Conservation (phyloP, 108 stramenopile species). For the Nitzschia sp. region DNA sequence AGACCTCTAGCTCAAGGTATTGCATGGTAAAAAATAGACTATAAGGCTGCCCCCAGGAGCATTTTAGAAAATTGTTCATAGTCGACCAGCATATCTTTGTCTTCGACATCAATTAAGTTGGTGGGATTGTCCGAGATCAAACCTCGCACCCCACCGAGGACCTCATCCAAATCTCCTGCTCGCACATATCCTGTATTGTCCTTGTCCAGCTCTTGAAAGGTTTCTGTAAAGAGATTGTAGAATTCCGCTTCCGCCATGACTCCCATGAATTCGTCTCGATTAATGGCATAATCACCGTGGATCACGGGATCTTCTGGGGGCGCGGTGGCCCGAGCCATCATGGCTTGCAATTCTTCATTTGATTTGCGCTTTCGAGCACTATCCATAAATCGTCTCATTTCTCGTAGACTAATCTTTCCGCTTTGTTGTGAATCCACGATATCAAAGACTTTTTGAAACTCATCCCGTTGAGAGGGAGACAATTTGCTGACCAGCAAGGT, state of each 20-base stretch:
- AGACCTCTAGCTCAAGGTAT: no score
- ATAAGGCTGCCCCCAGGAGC: conserved; percentile 55
- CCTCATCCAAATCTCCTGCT: conserved; percentile 62
- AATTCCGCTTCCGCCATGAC: conserved; percentile 83
- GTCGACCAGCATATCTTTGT: conserved; percentile 71
- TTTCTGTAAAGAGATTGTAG: conserved; percentile 70
- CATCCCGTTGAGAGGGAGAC: conserved; percentile 48
- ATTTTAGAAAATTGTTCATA: conserved; percentile 74
- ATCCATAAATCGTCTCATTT: conserved; percentile 57
- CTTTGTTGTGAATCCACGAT: conserved; percentile 50
- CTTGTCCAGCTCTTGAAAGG: conserved; percentile 60
- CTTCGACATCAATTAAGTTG: conserved; percentile 67
- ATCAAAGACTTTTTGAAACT: conserved; percentile 59
- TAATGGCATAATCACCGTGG: conserved; percentile 39
- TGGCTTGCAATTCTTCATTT: conserved; percentile 49
- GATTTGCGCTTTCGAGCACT: conserved; percentile 44
- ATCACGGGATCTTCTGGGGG: conserved; percentile 13
- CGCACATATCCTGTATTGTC: conserved; percentile 62
- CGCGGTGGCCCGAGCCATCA: conserved; percentile 56
- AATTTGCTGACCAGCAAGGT: conserved; percentile 61
- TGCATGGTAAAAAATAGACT: no score
- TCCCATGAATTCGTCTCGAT: conserved; percentile 63
- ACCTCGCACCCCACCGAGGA: conserved; percentile 64
- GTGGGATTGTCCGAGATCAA: conserved; percentile 64
- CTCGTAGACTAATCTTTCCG: conserved; percentile 51